Percentiles rank a stretch among this genome's conserved stretches.
Conservation (phyloP, 2,329 filamentous ascomycete species). For the Botrytis elliptica region DNA sequence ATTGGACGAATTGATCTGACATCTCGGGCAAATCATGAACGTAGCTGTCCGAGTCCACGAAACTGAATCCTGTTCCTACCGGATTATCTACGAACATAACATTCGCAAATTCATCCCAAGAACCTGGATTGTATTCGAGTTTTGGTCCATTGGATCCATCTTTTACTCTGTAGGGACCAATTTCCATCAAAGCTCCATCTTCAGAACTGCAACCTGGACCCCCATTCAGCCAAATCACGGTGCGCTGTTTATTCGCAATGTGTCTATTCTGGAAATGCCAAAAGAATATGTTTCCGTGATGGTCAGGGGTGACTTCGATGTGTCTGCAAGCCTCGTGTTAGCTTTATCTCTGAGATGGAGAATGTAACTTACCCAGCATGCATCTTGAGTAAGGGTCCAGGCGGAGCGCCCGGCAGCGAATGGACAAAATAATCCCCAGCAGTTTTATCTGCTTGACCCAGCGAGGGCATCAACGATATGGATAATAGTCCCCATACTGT, state of each 20-base stretch:
- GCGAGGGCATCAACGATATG: conserved; percentile 46
- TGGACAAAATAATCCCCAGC: conserved; percentile 89
- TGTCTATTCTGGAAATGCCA: conserved; percentile 97
- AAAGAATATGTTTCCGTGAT: conserved; percentile 95
- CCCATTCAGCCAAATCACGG: conserved; percentile 95
- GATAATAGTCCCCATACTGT: conserved; percentile 42
- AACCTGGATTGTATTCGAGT: conserved; percentile 82
- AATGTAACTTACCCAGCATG: conserved; percentile 78
- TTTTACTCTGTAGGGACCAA: conserved; percentile 87
- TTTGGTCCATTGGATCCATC: conserved; percentile 56
- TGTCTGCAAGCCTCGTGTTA: conserved; percentile 56
- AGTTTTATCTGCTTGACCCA: conserved; percentile 50
- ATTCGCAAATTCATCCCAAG: conserved; percentile 98
- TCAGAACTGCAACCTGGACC: conserved; percentile 96
- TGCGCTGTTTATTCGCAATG: conserved; percentile 86
- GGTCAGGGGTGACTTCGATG: conserved; percentile 80
- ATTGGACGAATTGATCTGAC: conserved; percentile 82
- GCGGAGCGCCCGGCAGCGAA: conserved; percentile 79
- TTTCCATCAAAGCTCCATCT: conserved; percentile 85
- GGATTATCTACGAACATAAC: conserved; percentile 96
- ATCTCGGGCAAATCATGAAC: conserved; percentile 83
- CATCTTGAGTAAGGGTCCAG: conserved; percentile 83
- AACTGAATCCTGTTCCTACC: conserved; percentile 94
- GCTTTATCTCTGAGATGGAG: background rate
- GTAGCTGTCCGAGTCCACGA: conserved; percentile 85